Conservation (phyloP, 1,139 yeast species). For the Saccharomyces hybrid region DNA sequence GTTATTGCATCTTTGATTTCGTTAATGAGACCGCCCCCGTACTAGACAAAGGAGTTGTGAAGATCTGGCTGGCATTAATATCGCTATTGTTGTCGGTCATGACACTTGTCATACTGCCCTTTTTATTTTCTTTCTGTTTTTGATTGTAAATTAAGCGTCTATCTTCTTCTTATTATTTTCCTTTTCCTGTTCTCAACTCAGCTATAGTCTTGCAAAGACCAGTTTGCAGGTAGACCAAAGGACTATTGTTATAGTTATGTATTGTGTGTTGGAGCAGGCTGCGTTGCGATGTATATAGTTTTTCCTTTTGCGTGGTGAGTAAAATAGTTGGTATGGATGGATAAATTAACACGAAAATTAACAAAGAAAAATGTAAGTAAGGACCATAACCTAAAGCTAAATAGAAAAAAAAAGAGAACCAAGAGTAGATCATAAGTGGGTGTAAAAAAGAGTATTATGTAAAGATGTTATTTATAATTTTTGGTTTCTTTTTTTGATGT, state of each 20-base stretch:
- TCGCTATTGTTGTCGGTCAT: background rate
- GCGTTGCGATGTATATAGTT: background rate
- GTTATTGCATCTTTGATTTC: conserved; percentile 23
- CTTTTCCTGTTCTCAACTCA: background rate
- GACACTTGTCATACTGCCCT: background rate
- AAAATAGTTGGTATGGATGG: background rate
- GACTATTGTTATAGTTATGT: background rate
- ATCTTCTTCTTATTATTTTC: background rate
- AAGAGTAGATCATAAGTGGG: background rate
- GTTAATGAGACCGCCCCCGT: conserved; percentile 17
- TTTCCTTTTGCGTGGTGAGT: background rate
- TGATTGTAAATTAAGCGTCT: background rate
- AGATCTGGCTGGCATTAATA: background rate
- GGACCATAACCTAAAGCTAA: background rate
- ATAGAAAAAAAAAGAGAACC: background rate
- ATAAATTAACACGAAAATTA: conserved; percentile 1
- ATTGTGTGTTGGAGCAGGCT: background rate
- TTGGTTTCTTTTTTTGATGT: background rate
- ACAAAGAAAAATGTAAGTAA: background rate
- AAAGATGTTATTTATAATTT: background rate
- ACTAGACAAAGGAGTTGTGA: conserved; percentile 6
- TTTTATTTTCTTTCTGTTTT: background rate
- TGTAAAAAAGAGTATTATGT: background rate
- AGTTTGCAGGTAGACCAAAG: background rate
- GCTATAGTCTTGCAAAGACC: background rate